A percentile compares a stretch with the other conserved stretches of the same genome.
Evolutionary conservation across 2,329 filamentous ascomycete genomes (phyloP).

Genomic region (Phialocephala subalpina): DNA sequence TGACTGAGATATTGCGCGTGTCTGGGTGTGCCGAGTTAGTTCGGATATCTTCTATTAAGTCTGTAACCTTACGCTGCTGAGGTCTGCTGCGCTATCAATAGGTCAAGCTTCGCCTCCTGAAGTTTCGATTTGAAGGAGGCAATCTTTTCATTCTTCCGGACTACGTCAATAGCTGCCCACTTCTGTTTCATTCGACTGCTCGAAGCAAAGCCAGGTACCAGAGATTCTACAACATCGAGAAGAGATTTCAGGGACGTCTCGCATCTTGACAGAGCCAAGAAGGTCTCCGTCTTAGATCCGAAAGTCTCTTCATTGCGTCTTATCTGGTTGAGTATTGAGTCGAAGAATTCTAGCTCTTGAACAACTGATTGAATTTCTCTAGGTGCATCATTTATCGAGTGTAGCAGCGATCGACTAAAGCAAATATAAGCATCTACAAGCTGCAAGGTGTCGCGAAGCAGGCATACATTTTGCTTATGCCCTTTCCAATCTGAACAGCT

Average conservation of each 20-base stretch:
- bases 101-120: conserved; percentile 8
- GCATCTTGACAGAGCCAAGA: conserved; percentile 3
- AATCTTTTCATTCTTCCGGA: conserved; percentile 16
- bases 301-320: conserved; percentile 8
- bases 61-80: conserved; percentile 7
- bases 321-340: conserved; percentile 12
- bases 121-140: conserved; percentile 12
- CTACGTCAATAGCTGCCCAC: conserved; percentile 15
- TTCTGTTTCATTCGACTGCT: conserved; percentile 9
- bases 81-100: conserved; percentile 10
- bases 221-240: conserved; percentile 11
- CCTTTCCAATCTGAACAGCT: conserved; percentile 9
- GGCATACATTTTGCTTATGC: conserved; percentile 15
- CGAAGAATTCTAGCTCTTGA: conserved; percentile 11
- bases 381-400: conserved; percentile 13
- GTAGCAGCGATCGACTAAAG: conserved; percentile 2
- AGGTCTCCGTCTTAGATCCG: background rate
- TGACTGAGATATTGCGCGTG: conserved; percentile 3
- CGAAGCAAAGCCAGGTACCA: conserved; percentile 16
- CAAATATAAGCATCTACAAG: background rate
- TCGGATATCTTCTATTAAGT: background rate
- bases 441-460: background rate
- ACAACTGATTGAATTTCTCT: conserved; percentile 17
- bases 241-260: background rate
- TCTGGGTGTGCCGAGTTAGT: background rate